A percentile compares a stretch with the other conserved stretches of the same genome.
These are phyloP conservation scores for Phalaenopsis aphrodite DNA, from an alignment of 106 monocot species.

Conservation along the genomic window DNA sequence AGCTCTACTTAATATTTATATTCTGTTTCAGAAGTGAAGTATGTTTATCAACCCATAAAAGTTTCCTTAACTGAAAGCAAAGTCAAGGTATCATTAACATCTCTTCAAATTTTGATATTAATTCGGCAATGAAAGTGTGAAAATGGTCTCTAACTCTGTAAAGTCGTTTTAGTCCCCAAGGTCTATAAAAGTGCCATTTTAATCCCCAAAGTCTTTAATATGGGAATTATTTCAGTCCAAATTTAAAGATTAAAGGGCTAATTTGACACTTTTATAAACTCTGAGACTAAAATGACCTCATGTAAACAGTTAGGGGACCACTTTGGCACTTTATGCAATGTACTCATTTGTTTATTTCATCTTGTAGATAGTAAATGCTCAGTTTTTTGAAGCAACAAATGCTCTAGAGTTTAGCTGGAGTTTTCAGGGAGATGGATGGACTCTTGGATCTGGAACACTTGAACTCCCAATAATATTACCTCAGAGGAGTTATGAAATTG, in stretches of 20 bases:
- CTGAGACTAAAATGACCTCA: too few relatives aligned
- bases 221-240: too few relatives aligned
- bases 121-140: too few relatives aligned
- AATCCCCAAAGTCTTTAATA: too few relatives aligned
- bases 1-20: slow-evolving; percentile 6
- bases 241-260: too few relatives aligned
- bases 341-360: slow-evolving; percentile 4
- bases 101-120: background rate
- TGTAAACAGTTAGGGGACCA: too few relatives aligned
- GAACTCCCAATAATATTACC: slow-evolving; percentile 53
- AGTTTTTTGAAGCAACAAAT: slow-evolving; percentile 75
- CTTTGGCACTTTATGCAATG: background rate
- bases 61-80: slow-evolving; percentile 29
- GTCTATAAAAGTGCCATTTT: too few relatives aligned
- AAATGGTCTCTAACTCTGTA: too few relatives aligned
- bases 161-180: too few relatives aligned
- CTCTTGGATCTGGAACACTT: slow-evolving; percentile 54
- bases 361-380: slow-evolving; percentile 63
- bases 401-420: slow-evolving; percentile 68
- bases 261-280: too few relatives aligned
- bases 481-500: slow-evolving; percentile 40
- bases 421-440: slow-evolving; percentile 74
- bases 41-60: slow-evolving; percentile 89
- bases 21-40: slow-evolving; percentile 81
- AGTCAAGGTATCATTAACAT: slow-evolving; percentile 43